These are phyloP conservation scores for Boletus barrowsii DNA, from an alignment of 768 basidiomycete genomes.

Conservation along the genomic window DNA sequence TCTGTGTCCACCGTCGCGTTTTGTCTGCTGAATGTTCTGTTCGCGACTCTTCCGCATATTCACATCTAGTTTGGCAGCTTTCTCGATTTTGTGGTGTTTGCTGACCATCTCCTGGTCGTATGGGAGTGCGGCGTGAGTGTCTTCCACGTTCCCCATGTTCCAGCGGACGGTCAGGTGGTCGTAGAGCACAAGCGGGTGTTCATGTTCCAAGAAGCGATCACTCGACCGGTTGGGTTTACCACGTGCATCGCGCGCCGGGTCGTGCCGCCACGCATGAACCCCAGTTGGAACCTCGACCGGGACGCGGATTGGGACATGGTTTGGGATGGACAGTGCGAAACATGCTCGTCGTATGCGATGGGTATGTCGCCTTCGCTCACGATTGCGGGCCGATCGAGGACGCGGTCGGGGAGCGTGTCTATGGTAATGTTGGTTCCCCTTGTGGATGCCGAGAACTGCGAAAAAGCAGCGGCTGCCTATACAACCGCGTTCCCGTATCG, in stretches of 20 bases:
- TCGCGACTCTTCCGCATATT: background rate
- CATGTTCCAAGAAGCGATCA: conserved; percentile 24
- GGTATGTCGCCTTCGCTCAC: conserved; percentile 18
- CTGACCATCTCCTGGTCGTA: conserved; percentile 21
- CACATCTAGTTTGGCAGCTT: conserved; percentile 22
- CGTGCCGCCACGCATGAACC: background rate
- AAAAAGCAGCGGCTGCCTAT: background rate
- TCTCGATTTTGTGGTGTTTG: conserved; percentile 26
- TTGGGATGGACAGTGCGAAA: background rate
- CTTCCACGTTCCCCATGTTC: conserved; percentile 22
- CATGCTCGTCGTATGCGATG: background rate
- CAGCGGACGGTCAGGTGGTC: conserved; percentile 17
- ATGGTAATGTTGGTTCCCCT: conserved; percentile 28
- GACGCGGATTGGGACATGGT: background rate
- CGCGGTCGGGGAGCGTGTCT: conserved; percentile 10
- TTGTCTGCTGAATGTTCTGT: background rate
- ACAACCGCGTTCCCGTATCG: conserved; percentile 19
- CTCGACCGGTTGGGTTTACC: conserved; percentile 26
- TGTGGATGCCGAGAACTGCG: background rate
- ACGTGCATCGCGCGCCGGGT: conserved; percentile 18
- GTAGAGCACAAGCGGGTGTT: conserved; percentile 25
- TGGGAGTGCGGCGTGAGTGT: conserved; percentile 31
- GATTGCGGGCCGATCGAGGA: conserved; percentile 22
- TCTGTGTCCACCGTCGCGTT: background rate
- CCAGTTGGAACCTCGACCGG: background rate